A percentile compares a stretch with the other conserved stretches of the same genome.
These are phyloP conservation scores for Evernia prunastri DNA, from an alignment of 495 filamentous ascomycete genomes.

Conservation along the genomic window DNA sequence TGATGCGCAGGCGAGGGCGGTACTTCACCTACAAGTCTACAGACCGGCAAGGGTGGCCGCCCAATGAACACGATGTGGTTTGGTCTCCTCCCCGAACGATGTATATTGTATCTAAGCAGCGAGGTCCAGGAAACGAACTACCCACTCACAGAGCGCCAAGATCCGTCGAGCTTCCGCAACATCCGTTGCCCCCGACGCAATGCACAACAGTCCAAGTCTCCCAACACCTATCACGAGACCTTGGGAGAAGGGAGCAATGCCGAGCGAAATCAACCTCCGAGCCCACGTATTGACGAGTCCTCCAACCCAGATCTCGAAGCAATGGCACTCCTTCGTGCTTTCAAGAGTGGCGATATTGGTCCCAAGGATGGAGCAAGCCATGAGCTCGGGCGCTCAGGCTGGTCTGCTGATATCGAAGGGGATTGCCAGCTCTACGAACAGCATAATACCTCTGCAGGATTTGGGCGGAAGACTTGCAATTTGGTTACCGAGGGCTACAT, in stretches of 20 bases:
- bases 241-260: neutral
- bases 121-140: neutral
- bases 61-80: conserved; percentile 6
- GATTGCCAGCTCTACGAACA: neutral
- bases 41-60: conserved; percentile 7
- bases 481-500: neutral
- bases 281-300: neutral
- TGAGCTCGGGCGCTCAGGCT: neutral
- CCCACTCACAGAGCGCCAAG: neutral
- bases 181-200: neutral
- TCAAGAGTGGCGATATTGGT: neutral
- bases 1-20: neutral
- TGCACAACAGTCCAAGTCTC: neutral
- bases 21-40: conserved; percentile 17
- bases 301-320: neutral
- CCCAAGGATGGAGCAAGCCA: neutral
- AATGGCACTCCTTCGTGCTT: neutral
- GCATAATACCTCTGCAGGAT: neutral
- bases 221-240: neutral
- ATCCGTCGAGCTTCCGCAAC: neutral
- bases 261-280: neutral
- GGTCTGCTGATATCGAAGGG: neutral
- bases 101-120: neutral
- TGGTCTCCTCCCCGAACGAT: neutral
- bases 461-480: neutral